Evolutionary conservation across 2,329 filamentous ascomycete genomes (phyloP).

Genomic region (Aspergillus sp.): DNA sequence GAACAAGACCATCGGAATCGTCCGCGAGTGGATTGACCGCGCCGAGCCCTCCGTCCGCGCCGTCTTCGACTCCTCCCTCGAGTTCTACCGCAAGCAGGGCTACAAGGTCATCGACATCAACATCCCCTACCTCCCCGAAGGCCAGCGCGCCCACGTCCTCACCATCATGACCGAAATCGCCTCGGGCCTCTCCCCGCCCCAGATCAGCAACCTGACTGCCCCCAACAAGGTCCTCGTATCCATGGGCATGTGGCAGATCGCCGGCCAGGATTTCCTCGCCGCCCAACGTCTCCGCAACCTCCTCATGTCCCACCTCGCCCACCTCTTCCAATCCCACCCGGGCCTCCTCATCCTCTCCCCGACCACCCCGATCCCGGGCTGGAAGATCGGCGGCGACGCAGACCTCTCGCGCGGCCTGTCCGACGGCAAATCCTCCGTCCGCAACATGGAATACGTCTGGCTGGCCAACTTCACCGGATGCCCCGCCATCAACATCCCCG

Average conservation of each 20-base stretch:
- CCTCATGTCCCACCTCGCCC: slow-evolving; percentile 75
- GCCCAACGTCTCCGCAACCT: slow-evolving; percentile 72
- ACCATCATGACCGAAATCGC: slow-evolving; percentile 74
- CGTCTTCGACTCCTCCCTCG: slow-evolving; percentile 62
- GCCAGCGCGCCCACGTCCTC: slow-evolving; percentile 73
- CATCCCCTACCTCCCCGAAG: slow-evolving; percentile 63
- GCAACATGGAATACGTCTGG: slow-evolving; percentile 83
- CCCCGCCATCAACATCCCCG: slow-evolving; percentile 71
- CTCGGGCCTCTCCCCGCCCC: slow-evolving; percentile 49
- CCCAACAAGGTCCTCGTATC: slow-evolving; percentile 70
- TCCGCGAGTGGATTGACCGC: slow-evolving; percentile 66
- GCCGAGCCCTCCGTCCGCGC: slow-evolving; percentile 64
- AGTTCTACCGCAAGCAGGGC: slow-evolving; percentile 47
- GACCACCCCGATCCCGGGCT: slow-evolving; percentile 73
- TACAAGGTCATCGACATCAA: slow-evolving; percentile 49
- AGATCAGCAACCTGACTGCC: slow-evolving; percentile 59
- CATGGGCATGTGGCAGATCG: slow-evolving; percentile 60
- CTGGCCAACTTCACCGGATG: slow-evolving; percentile 79
- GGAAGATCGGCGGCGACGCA: slow-evolving; percentile 61
- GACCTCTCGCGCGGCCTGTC: slow-evolving; percentile 65
- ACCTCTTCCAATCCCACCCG: slow-evolving; percentile 68
- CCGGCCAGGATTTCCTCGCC: slow-evolving; percentile 68
- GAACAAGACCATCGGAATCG: slow-evolving; percentile 69
- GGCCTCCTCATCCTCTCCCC: slow-evolving; percentile 78
- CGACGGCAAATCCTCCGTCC: slow-evolving; percentile 71